Base-by-base conservation (phyloP, 371 early-diverging fungal species). In the Mucor velutinosus region DNA sequence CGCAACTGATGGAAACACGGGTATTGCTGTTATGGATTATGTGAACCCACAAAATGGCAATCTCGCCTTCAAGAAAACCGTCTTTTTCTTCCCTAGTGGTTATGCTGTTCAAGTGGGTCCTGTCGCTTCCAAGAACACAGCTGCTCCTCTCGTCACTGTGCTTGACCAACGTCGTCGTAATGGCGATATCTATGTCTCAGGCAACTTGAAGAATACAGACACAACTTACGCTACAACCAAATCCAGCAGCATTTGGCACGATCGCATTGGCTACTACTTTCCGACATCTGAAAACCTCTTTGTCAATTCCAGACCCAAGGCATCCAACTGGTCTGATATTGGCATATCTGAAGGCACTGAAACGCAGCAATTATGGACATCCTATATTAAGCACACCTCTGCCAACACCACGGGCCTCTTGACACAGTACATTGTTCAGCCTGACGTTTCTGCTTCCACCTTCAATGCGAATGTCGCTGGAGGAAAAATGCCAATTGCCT, bases 41-140 rank as follows among this genome's bases (percentile, higher is more conserved):
- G 35, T 61, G 14, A 77, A 77, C 29, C 75, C 75, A 2, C 56
- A 39, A 11, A 77, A 72, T 30, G 60, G 63, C 4, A 60, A 72
- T 14, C 51, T 77, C 19, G 33, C 49, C 0, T 75, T 75, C 56
- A 66, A 76, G 56, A 79, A 76, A 30, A 76, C 79, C 4, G 69
- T 43, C 11, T 74, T 79, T 43, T 79, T 79, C 56, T 72, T 74
- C 41, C 71, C 76, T 5, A 47, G 60, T 32, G 69, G 62, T 8
- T 76, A 79, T 49, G 74, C 71, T 35, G 65, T 79, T 32, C 72
- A 75, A 58, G 39, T 76, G 5, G 76, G 72, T 7, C 60, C 66
- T 29, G 57, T 64, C 6, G 33, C 32, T 17, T 62, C 78, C 23
- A 68, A 59, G 21, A 68, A 70, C 19, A 19, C 63, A 2, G 43